Evolutionary conservation across 2,329 filamentous ascomycete genomes (phyloP).

Genomic region (Proliferodiscus dingleyae): DNA sequence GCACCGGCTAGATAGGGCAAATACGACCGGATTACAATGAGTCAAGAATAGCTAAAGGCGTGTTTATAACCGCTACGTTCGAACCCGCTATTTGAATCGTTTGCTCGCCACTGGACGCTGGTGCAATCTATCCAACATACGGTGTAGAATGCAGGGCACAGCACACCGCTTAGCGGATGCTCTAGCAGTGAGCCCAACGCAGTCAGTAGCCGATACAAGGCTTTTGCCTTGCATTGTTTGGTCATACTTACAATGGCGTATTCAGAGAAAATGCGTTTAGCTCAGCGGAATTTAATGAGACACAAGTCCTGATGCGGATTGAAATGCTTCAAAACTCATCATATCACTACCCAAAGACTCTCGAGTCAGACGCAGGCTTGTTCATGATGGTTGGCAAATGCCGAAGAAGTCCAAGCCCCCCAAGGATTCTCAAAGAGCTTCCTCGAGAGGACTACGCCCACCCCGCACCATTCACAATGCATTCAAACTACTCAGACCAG

Average conservation of each 20-base stretch:
- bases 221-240: too few species aligned
- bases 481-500: too few species aligned
- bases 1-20: neutral
- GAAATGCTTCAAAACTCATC: neutral
- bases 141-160: neutral
- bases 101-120: neutral
- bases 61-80: neutral
- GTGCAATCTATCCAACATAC: neutral
- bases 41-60: too few species aligned
- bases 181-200: neutral
- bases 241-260: neutral
- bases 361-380: neutral
- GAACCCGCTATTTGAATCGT: neutral
- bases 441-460: too few species aligned
- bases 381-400: neutral
- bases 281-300: neutral
- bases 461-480: too few species aligned
- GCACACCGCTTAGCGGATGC: neutral
- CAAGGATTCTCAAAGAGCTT: neutral
- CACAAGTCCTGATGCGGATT: neutral
- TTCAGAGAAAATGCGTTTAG: neutral
- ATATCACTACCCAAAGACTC: neutral
- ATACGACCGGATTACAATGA: neutral
- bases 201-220: too few species aligned
- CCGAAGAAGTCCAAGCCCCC: neutral